Percentiles rank a stretch among this genome's conserved stretches.
phyloP scores from a whole-genome alignment of 208 protist species.

The Trypanosoma grayi region DNA sequence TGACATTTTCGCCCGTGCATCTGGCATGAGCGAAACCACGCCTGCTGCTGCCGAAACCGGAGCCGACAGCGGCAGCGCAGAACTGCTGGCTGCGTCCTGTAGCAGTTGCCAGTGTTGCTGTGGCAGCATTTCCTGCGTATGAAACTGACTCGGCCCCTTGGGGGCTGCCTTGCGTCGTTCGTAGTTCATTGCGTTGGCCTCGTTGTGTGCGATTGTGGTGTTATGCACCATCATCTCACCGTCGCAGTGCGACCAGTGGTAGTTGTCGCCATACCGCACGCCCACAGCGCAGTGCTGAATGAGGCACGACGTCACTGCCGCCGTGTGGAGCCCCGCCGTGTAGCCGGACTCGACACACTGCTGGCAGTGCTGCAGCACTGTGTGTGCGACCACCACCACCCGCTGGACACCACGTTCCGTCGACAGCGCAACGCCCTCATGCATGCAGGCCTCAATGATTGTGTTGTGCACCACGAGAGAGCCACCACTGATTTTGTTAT shows the following conservation, averaged over 20 bases:
- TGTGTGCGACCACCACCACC: slow-evolving; percentile 14
- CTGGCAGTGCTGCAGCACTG: slow-evolving; percentile 21
- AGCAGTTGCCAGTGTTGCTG: slow-evolving; percentile 4
- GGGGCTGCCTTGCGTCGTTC: slow-evolving; percentile 5
- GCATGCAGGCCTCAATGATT: slow-evolving; percentile 33
- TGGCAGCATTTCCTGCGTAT: background rate
- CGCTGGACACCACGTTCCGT: slow-evolving; percentile 7
- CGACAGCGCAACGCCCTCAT: slow-evolving; percentile 31
- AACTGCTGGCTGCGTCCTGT: background rate
- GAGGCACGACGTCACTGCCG: slow-evolving; percentile 4
- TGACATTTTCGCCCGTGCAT: background rate
- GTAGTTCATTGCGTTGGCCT: slow-evolving; percentile 31
- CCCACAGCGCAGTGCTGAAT: slow-evolving; percentile 20
- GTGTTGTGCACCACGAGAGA: slow-evolving; percentile 22
- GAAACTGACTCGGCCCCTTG: background rate
- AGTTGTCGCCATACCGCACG: slow-evolving; percentile 36
- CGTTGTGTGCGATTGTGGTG: slow-evolving; percentile 11
- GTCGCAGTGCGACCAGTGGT: slow-evolving; percentile 16
- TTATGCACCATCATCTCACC: slow-evolving; percentile 8
- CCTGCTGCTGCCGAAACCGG: background rate
- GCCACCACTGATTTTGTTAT: slow-evolving; percentile 7
- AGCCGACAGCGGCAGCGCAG: background rate
- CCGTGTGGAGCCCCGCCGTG: slow-evolving; percentile 6
- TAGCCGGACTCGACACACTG: slow-evolving; percentile 37
- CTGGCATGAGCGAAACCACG: background rate